Conservation (phyloP, 2,329 filamentous ascomycete genomes). For the Penicillium sp. region DNA sequence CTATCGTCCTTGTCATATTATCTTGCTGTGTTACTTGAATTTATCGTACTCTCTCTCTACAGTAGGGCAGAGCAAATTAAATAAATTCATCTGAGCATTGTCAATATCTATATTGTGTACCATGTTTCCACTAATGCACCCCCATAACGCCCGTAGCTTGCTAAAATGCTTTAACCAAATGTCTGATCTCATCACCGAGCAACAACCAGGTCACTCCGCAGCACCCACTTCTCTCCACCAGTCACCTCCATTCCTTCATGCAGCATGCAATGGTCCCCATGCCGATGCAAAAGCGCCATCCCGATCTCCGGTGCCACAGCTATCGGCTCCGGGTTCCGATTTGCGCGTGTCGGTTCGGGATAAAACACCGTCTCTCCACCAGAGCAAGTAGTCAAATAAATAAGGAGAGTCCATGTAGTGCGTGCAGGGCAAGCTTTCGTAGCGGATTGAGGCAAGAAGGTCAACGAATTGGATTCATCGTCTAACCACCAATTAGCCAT, state of each 20-base stretch:
- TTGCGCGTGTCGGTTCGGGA: slow-evolving; percentile 58
- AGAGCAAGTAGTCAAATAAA: slow-evolving; percentile 81
- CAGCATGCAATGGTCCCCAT: slow-evolving; percentile 84
- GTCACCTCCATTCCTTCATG: slow-evolving; percentile 82
- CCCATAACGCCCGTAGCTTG: neutral
- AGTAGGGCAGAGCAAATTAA: slow-evolving; percentile 17
- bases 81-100: slow-evolving; percentile 6
- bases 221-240: slow-evolving; percentile 85
- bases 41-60: neutral
- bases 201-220: slow-evolving; percentile 72
- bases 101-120: neutral
- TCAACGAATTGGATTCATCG: slow-evolving; percentile 79
- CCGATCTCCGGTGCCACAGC: slow-evolving; percentile 77
- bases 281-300: slow-evolving; percentile 81
- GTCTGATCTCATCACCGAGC: slow-evolving; percentile 26
- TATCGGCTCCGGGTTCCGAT: slow-evolving; percentile 61
- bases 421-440: slow-evolving; percentile 53
- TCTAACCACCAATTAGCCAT: slow-evolving; percentile 52
- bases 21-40: slow-evolving; percentile 15
- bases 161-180: neutral
- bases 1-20: slow-evolving; percentile 23
- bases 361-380: slow-evolving; percentile 95
- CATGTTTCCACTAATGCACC: neutral
- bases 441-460: slow-evolving; percentile 51
- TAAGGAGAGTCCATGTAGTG: slow-evolving; percentile 88